phyloP scores from a whole-genome alignment of 176 grass and related monocot species.

The Carex littledalei region DNA sequence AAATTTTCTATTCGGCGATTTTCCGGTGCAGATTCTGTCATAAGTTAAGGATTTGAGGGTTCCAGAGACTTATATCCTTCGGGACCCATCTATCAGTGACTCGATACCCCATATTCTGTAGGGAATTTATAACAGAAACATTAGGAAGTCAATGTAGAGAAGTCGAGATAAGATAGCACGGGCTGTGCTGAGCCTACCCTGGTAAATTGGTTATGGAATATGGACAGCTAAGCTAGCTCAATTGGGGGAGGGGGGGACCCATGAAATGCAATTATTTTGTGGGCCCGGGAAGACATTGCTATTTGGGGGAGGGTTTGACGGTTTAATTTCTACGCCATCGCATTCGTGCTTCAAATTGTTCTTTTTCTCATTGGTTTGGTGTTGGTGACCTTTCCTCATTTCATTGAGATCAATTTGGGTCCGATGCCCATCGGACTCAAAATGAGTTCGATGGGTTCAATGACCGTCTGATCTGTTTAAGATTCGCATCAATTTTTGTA shows the following conservation, averaged over 20 bases:
- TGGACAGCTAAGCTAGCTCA: not conserved
- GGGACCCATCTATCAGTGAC: no score
- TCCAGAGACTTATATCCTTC: not conserved
- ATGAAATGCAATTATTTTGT: not conserved
- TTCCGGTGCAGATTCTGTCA: not conserved
- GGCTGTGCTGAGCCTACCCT: not conserved
- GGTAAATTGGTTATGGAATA: not conserved
- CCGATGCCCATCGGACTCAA: no score
- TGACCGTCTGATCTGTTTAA: no score
- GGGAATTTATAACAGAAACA: not conserved
- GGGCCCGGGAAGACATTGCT: not conserved
- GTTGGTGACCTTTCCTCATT: not conserved
- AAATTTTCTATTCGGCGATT: not conserved
- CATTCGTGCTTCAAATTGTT: not conserved
- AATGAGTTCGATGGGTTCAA: no score
- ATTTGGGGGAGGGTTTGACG: not conserved
- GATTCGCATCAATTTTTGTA: no score
- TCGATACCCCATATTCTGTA: no score
- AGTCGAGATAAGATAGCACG: not conserved
- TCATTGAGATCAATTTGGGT: no score
- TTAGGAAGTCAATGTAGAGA: not conserved
- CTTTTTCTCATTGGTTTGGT: not conserved
- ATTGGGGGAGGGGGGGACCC: no score
- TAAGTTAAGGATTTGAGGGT: not conserved
- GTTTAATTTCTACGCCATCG: not conserved